Evolutionary conservation across 78 protist species (phyloP).

Genomic region (Cavenderia fasciculata): DNA sequence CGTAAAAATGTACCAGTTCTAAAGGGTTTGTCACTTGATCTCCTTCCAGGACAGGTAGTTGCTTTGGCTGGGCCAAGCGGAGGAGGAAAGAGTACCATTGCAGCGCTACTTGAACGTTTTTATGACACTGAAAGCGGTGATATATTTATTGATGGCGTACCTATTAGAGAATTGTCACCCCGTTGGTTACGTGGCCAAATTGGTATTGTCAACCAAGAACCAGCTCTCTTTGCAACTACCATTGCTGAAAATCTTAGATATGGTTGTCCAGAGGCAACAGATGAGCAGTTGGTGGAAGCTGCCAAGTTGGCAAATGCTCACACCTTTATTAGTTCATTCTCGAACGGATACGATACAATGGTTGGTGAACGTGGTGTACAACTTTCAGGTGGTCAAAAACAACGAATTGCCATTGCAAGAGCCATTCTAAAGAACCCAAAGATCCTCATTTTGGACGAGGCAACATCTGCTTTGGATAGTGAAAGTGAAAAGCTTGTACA

Average conservation of each 20-base stretch:
- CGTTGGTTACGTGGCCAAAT: conserved; percentile 74
- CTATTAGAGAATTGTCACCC: conserved; percentile 28
- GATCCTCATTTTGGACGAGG: conserved; percentile 94
- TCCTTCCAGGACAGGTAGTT: conserved; percentile 77
- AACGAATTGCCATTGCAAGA: conserved; percentile 94
- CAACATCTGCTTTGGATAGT: conserved; percentile 90
- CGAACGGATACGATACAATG: conserved; percentile 88
- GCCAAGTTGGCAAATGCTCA: conserved; percentile 95
- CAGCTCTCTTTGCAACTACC: conserved; percentile 87
- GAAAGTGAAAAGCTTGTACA: conserved; percentile 85
- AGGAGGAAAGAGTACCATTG: conserved; percentile 90
- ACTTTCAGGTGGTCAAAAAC: conserved; percentile 77
- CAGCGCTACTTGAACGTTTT: conserved; percentile 84
- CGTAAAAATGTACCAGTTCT: conserved; percentile 72
- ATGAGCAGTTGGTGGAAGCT: conserved; percentile 77
- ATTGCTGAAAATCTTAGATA: conserved; percentile 89
- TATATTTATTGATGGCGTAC: conserved; percentile 87
- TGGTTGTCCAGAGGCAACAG: conserved; percentile 76
- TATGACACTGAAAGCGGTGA: conserved; percentile 87
- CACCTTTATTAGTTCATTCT: conserved; percentile 90
- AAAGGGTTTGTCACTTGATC: conserved; percentile 23
- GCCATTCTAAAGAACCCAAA: conserved; percentile 88
- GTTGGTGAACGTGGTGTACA: conserved; percentile 94
- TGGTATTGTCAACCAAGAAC: conserved; percentile 89
- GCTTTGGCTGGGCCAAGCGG: conserved; percentile 90